Conservation (phyloP, 345 rosid genomes). For the Capsella bursapastoris region DNA sequence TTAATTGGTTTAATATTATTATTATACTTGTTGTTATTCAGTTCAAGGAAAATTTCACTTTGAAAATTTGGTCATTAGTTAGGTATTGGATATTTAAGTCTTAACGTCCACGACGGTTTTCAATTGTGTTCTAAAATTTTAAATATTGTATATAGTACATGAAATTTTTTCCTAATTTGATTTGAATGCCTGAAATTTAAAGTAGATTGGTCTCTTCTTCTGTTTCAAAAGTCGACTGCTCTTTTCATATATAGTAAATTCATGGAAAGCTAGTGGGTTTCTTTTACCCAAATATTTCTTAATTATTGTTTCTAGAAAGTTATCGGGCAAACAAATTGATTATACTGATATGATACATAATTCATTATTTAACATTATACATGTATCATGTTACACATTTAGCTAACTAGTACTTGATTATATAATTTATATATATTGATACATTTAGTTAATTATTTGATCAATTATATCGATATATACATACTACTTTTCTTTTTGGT, state of each 20-base stretch:
- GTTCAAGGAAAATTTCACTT: slow-evolving; percentile 16
- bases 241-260: slow-evolving; percentile 16
- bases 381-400: not conserved
- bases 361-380: too few species aligned
- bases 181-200: slow-evolving; percentile 28
- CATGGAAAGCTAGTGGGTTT: slow-evolving; percentile 15
- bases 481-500: not conserved
- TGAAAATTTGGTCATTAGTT: slow-evolving; percentile 37
- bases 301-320: slow-evolving; percentile 26
- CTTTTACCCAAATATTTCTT: not conserved
- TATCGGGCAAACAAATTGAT: not conserved
- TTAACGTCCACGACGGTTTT: slow-evolving; percentile 36
- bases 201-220: slow-evolving; percentile 27
- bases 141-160: slow-evolving; percentile 1
- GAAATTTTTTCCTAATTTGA: slow-evolving; percentile 20
- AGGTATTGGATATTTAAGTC: slow-evolving; percentile 37
- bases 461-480: not conserved
- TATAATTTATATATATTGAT: too few species aligned
- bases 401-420: not conserved
- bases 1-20: not conserved
- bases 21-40: slow-evolving; percentile 19
- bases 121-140: slow-evolving; percentile 6
- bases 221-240: slow-evolving; percentile 17
- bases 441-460: not conserved
- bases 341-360: not conserved